Conservation (phyloP, 1,139 yeast genomes). For the Hansenula lynferdii region DNA sequence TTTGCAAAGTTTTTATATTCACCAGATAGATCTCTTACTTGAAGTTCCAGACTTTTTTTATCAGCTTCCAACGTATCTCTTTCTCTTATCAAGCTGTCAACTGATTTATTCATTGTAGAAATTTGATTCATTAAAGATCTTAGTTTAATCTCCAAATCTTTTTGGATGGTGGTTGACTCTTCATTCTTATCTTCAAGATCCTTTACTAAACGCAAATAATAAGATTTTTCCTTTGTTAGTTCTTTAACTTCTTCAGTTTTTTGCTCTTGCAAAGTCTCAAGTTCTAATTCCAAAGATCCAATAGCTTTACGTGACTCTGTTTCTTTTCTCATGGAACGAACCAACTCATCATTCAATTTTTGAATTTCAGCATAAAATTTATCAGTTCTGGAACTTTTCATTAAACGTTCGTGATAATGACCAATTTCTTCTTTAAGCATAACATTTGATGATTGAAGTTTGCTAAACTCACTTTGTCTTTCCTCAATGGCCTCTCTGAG, state of each 20-base stretch:
- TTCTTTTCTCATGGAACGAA: conserved; percentile 54
- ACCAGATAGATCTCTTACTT: conserved; percentile 38
- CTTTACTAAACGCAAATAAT: conserved; percentile 38
- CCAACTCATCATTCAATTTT: conserved; percentile 52
- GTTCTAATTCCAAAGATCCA: conserved; percentile 55
- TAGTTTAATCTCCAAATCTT: conserved; percentile 35
- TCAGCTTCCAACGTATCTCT: conserved; percentile 45
- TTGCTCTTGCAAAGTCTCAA: conserved; percentile 50
- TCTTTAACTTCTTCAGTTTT: conserved; percentile 50
- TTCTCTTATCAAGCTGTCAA: conserved; percentile 44
- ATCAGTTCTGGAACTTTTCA: conserved; percentile 34
- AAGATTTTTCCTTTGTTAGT: conserved; percentile 45
- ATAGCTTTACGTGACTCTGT: conserved; percentile 61
- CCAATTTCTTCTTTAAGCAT: conserved; percentile 46
- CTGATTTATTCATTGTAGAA: conserved; percentile 43
- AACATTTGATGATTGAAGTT: conserved; percentile 40
- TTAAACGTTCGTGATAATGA: conserved; percentile 46
- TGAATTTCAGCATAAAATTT: conserved; percentile 55
- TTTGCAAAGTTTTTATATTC: conserved; percentile 41
- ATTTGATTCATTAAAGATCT: conserved; percentile 47
- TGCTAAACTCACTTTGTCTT: conserved; percentile 49
- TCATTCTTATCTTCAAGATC: conserved; percentile 45
- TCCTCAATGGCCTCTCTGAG: conserved; percentile 60
- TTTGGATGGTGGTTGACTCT: conserved; percentile 37
- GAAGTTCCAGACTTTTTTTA: conserved; percentile 42